phyloP scores from a whole-genome alignment of 768 basidiomycete species.

The Amanita pallidorosea region DNA sequence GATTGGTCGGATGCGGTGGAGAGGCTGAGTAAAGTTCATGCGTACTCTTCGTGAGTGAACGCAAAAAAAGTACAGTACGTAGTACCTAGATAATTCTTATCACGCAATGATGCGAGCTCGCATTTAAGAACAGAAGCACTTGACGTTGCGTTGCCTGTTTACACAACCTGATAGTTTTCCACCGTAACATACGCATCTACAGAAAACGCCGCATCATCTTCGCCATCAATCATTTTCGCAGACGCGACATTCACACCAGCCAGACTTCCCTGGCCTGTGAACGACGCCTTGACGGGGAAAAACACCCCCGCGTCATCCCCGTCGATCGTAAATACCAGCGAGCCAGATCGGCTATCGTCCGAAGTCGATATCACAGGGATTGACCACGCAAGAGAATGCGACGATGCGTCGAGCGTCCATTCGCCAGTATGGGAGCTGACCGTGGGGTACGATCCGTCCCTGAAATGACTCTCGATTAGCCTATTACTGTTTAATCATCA shows the following conservation, averaged over 20 bases:
- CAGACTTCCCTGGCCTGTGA: constrained; percentile 73
- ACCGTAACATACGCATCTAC: constrained; percentile 41
- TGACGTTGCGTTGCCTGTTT: no score
- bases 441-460: constrained; percentile 76
- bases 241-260: constrained; percentile 60
- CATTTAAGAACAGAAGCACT: no score
- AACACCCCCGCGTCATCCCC: constrained; percentile 78
- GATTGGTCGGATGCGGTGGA: constrained; percentile 30
- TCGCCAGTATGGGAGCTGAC: constrained; percentile 67
- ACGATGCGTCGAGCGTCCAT: constrained; percentile 74
- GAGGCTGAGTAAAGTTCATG: no score
- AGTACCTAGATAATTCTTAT: no score
- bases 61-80: no score
- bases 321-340: constrained; percentile 79
- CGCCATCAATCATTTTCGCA: constrained; percentile 43
- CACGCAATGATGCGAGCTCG: no score
- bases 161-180: constrained; percentile 51
- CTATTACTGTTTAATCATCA: constrained; percentile 9
- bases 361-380: constrained; percentile 54
- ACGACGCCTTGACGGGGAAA: constrained; percentile 86
- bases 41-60: no score
- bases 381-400: constrained; percentile 80
- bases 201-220: constrained; percentile 31
- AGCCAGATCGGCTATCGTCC: constrained; percentile 61
- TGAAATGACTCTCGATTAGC: constrained; percentile 14